These are phyloP conservation scores for Chenopodium formosanum DNA, from an alignment of 148 eudicot genomes.

Conservation along the genomic window DNA sequence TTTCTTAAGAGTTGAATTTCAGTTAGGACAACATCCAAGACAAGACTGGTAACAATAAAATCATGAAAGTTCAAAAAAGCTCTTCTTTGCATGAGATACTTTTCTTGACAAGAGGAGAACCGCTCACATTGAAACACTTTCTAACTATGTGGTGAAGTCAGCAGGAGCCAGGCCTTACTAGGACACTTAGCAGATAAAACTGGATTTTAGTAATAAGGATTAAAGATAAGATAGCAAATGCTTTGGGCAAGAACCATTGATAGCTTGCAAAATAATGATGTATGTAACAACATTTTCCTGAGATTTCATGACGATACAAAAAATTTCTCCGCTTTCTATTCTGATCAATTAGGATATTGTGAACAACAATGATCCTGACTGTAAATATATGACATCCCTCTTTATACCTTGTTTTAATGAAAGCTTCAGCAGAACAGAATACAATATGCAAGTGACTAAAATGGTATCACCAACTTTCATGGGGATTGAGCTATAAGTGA, in stretches of 20 bases:
- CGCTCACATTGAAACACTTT: neutral
- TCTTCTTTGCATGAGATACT: neutral
- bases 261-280: neutral
- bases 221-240: neutral
- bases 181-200: neutral
- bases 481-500: neutral
- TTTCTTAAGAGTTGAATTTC: neutral
- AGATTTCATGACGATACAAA: too few species aligned
- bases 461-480: neutral
- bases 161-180: neutral
- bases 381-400: too few species aligned
- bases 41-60: neutral
- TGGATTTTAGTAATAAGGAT: neutral
- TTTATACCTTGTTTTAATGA: too few species aligned
- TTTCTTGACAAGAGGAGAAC: neutral
- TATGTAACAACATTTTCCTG: too few species aligned
- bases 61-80: neutral
- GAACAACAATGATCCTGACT: too few species aligned
- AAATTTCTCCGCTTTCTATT: too few species aligned
- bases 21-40: neutral
- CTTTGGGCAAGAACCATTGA: neutral
- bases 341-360: too few species aligned
- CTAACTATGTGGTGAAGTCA: neutral
- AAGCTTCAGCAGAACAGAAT: too few species aligned
- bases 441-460: neutral